Evolutionary conservation across 768 basidiomycete species (phyloP), one percentile per base, ranked within the genome.

Genomic region (Panaeolus cyanescens): DNA sequence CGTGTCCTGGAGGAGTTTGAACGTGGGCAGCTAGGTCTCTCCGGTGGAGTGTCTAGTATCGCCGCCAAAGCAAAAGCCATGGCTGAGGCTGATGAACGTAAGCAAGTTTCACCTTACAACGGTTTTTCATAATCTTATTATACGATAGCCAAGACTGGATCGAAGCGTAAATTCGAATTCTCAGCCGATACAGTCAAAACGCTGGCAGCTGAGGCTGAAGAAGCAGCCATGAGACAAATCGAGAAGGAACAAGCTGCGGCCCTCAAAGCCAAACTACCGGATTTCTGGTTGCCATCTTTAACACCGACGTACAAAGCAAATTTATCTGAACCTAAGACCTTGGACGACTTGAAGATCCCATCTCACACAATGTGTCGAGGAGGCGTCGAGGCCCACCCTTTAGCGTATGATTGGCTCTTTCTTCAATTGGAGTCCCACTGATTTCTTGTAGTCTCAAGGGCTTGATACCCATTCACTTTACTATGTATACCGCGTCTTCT

Each of bases 201-300:
- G 32, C 81, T 94, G 22, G 84, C 91, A 31, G 79, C 80, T 25
- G 91, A 93, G 70, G 95, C 95, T 1, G 96, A 98, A 70, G 93
- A 96, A 61, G 89, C 87, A 19, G 97, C 97, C 0, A 76, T 96
- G 54, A 82, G 82, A 32, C 79, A 89, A 67, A 93, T 98, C 53
- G 92, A 95, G 70, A 81, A 82, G 32, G 95, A 97, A 72, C 91
- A 93, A 65, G 89, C 90, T 0, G 94, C 95, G 63, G 84, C 90
- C 3, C 77, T 96, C 59, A 92, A 90, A 61, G 84, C 86, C 62
- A 97, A 98, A 73, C 83, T 99, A 2, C 95, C 97, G 2, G 95
- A 97, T 68, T 99, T 97, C 72, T 99, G 97, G 97, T 80, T 99
- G 36, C 95, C 95, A 2, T 95, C 92, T 0, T 76, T 98, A 25